Evolutionary conservation across 2,329 filamentous ascomycete species (phyloP), one percentile per base, ranked within the genome.

Genomic region (Didymella glomerata): DNA sequence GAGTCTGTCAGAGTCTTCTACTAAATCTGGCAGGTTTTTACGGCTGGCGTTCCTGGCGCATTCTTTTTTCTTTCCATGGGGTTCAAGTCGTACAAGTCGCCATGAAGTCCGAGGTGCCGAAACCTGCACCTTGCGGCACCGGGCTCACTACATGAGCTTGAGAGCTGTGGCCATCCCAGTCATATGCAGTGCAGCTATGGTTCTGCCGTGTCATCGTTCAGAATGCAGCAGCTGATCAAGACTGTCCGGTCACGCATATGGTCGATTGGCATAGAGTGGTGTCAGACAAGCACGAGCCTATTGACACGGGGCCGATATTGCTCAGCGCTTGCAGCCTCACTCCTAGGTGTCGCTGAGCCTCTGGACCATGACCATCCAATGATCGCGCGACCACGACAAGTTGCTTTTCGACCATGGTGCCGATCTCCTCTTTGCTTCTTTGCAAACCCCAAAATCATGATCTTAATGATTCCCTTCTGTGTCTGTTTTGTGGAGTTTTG

Each of bases 1-100:
- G 59, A 60, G 1, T 48, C 54, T 7, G 48, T 71, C 16, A 67
- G 69, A n/a, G 59, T 71, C 1, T 77, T 76, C 51, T 76, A 72
- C 60, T 77, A 62, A 68, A 20, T n/a, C 13, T 5, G 24, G 24
- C 14, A 4, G 18, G 16, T 22, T 10, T 13, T 16, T 25, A n/a
- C 9, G 34, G 18, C 3, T 20, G 40, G 10, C 9, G 22, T 16
- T n/a, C 16, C 32, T 34, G 13, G 32, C 5, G 32, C 5, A 7
- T 30, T 16, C 2, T 30, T 44, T 48, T 8, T n/a, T 36, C 4
- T 44, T 22, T 13, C 25, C 1, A 4, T 7, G 6, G 10, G 5
- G 42, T 54, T 20, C 2, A 14, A 14, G 14, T 25, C 28, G 14
- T 30, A 8, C 10, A 22, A 25, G 4, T 25, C 6, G 30, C 38